Base-by-base conservation (phyloP, 345 rosid species). In the Erysimum cheiranthoides region DNA sequence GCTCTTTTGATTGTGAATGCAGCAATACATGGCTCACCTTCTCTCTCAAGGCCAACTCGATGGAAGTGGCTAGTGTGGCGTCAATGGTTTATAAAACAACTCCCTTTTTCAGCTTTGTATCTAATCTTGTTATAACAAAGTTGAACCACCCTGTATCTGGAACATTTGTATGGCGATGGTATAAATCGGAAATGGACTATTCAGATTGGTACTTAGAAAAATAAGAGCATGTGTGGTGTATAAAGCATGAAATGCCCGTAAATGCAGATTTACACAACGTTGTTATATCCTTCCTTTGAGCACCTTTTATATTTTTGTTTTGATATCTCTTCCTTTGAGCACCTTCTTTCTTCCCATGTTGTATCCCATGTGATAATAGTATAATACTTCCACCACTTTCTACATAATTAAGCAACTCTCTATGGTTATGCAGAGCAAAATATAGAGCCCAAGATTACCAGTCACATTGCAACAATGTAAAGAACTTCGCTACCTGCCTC, bases 1-100 rank as follows among this genome's bases (percentile, higher is more conserved):
- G 52, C 11, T 34, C 2, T 34, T 43, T 68, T 56, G 14, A 38
- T 57, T 43, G 60, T 73, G 62, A 34, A 78, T 83, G 88, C 92
- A 91, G 98, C 92, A 90, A 85, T 91, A 87, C 82, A 85, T 83
- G 94, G 97, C 96, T 27, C 94, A 93, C 71, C 92, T 93, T 69
- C 98, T 93, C 66, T 91, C 98, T 65, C 87, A 79, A 40, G 97
- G 93, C 31, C 87, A 90, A 64, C 91, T 93, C 13, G 90, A 93
- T 74, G 96, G 93, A 75, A 87, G 84, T 69, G 93, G 89, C 66
- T 90, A 85, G 79, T 11, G 79, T 11, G 35, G 39, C 39, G 31
- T 52, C 35, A 13, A 40, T 53, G 21, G 4, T 43, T 42, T 13
- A 7, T 40, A 46, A 0, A 5, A 10, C 46, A 34, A 2, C 25